phyloP scores from a whole-genome alignment of 1,139 yeast genomes.

The Kazachstania sp. region DNA sequence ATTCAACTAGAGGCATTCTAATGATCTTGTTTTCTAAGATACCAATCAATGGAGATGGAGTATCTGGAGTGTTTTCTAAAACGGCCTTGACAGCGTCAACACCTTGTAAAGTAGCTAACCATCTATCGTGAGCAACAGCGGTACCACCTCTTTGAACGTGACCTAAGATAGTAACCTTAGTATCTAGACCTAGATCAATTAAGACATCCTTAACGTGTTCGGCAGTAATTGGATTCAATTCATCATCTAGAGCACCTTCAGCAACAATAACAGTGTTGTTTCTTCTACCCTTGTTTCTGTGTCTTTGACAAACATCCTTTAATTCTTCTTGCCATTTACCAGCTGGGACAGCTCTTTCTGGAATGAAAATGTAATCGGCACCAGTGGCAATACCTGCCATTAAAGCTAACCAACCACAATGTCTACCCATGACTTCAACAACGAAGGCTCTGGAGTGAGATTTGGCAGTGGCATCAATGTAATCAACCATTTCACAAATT shows the following conservation, averaged over 20 bases:
- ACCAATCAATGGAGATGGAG: constrained; percentile 73
- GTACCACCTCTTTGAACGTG: constrained; percentile 86
- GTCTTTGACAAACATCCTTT: constrained; percentile 56
- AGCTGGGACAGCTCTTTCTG: constrained; percentile 62
- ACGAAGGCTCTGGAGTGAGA: constrained; percentile 80
- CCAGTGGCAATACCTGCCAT: constrained; percentile 80
- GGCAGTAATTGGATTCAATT: constrained; percentile 56
- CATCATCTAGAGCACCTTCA: constrained; percentile 70
- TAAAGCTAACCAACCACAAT: constrained; percentile 80
- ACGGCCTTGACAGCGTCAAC: constrained; percentile 78
- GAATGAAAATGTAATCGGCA: constrained; percentile 73
- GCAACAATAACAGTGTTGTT: constrained; percentile 76
- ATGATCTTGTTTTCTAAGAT: constrained; percentile 64
- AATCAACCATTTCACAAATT: constrained; percentile 70
- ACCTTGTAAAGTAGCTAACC: constrained; percentile 72
- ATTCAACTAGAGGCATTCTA: constrained; percentile 61
- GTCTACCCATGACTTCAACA: constrained; percentile 85
- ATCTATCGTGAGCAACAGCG: constrained; percentile 72
- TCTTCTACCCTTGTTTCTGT: constrained; percentile 63
- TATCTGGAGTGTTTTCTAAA: constrained; percentile 56
- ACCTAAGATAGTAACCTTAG: constrained; percentile 71
- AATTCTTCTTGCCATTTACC: constrained; percentile 60
- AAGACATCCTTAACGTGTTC: constrained; percentile 61
- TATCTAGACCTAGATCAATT: constrained; percentile 65
- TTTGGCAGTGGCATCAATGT: constrained; percentile 76